These are phyloP conservation scores for Coemansia sp. DNA, from an alignment of 192 early-diverging fungal species.

Conservation along the genomic window DNA sequence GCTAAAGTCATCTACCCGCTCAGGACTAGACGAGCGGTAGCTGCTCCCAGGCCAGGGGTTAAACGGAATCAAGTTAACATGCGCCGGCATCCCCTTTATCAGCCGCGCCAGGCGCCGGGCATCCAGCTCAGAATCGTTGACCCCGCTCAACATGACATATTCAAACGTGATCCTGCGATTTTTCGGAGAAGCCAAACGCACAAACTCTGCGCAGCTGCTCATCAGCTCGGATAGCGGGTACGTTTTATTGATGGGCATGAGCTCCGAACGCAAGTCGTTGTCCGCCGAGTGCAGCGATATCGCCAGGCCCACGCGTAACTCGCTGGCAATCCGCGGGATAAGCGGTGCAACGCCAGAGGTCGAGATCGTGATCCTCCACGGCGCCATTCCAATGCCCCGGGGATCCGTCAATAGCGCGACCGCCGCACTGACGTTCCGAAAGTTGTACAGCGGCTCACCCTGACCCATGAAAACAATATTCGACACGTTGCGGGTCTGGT, in stretches of 20 bases:
- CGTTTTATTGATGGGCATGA: conserved; percentile 86
- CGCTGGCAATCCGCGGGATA: conserved; percentile 70
- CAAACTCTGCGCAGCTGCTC: conserved; percentile 66
- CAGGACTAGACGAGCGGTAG: conserved; percentile 59
- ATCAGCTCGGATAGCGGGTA: conserved; percentile 73
- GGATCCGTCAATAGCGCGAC: conserved; percentile 59
- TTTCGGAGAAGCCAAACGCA: conserved; percentile 49
- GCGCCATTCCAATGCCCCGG: conserved; percentile 60
- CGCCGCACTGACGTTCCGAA: conserved; percentile 62
- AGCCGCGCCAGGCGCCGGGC: conserved; percentile 66
- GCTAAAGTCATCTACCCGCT: conserved; percentile 60
- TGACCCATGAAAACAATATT: conserved; percentile 96
- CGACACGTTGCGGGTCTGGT: conserved; percentile 55
- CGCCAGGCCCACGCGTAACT: conserved; percentile 70
- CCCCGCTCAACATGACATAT: conserved; percentile 83
- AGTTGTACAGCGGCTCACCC: conserved; percentile 88
- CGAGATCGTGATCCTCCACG: conserved; percentile 77
- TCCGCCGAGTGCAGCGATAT: conserved; percentile 84
- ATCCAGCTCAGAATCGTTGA: conserved; percentile 75
- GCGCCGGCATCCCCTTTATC: conserved; percentile 63
- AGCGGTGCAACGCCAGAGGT: conserved; percentile 84
- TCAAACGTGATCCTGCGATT: conserved; percentile 84
- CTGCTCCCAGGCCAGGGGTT: conserved; percentile 82
- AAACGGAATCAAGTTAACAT: conserved; percentile 82
- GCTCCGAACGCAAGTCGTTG: conserved; percentile 66